phyloP scores from a whole-genome alignment of 208 protist species.

The Naegleria fowleri region DNA sequence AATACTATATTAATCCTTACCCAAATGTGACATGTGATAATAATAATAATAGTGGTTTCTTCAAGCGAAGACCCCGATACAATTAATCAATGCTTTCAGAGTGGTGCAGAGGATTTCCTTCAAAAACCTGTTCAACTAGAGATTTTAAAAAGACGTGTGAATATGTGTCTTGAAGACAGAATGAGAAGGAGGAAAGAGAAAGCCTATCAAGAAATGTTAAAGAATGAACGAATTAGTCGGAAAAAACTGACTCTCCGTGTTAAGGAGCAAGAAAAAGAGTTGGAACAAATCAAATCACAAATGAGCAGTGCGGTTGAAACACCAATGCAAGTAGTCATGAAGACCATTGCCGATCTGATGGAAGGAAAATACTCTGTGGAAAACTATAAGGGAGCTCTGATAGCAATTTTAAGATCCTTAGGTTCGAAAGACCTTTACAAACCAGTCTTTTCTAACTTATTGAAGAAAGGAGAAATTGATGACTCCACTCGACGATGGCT shows the following conservation, averaged over 20 bases:
- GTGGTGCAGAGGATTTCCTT: conserved; percentile 25
- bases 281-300: conserved; percentile 9
- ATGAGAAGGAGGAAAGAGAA: neutral
- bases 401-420: neutral
- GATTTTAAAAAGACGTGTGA: conserved; percentile 22
- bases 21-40: neutral
- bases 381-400: neutral
- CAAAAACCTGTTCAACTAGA: conserved; percentile 22
- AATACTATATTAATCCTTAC: neutral
- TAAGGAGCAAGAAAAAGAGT: neutral
- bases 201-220: neutral
- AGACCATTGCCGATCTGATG: conserved; percentile 8
- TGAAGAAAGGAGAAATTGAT: neutral
- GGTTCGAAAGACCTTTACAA: neutral
- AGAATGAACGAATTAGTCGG: neutral
- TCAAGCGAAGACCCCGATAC: conserved; percentile 20
- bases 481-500: neutral
- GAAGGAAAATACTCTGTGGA: neutral
- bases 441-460: neutral
- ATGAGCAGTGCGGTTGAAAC: neutral
- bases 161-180: conserved; percentile 23
- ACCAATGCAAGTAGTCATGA: conserved; percentile 22
- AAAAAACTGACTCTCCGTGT: neutral
- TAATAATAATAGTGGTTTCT: conserved; percentile 13
- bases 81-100: conserved; percentile 14